Conservation (phyloP, 495 filamentous ascomycete genomes). For the Opeltia flavorubescens region DNA sequence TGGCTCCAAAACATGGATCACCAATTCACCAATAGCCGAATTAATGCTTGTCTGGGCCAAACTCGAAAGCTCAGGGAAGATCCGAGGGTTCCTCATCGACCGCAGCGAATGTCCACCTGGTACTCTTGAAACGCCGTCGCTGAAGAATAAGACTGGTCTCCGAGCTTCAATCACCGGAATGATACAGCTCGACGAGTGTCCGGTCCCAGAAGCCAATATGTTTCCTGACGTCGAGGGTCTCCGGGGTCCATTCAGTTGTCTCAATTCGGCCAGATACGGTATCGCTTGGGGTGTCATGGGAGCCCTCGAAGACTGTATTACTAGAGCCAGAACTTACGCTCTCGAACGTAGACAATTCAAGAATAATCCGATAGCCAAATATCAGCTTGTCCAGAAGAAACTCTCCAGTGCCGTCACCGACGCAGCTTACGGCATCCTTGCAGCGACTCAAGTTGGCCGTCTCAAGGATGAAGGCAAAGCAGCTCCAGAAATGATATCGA, state of each 20-base stretch:
- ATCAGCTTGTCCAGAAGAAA: slow-evolving; percentile 98
- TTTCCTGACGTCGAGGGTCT: slow-evolving; percentile 83
- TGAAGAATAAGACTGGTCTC: slow-evolving; percentile 92
- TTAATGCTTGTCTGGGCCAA: slow-evolving; percentile 92
- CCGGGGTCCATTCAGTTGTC: slow-evolving; percentile 77
- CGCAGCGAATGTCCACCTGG: slow-evolving; percentile 67
- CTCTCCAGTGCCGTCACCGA: slow-evolving; percentile 84
- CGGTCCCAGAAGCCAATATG: slow-evolving; percentile 85
- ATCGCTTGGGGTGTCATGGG: slow-evolving; percentile 92
- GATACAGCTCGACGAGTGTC: slow-evolving; percentile 88
- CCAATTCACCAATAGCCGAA: slow-evolving; percentile 90
- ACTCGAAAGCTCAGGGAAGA: slow-evolving; percentile 77
- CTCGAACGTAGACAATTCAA: slow-evolving; percentile 94
- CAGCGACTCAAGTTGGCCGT: slow-evolving; percentile 77
- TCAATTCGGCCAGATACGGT: slow-evolving; percentile 84
- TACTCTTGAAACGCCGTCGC: slow-evolving; percentile 76
- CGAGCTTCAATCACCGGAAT: slow-evolving; percentile 92
- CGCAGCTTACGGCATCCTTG: slow-evolving; percentile 74
- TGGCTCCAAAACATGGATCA: slow-evolving; percentile 97
- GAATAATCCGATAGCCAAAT: slow-evolving; percentile 87
- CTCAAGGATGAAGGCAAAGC: slow-evolving; percentile 82
- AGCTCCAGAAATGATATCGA: slow-evolving; percentile 93
- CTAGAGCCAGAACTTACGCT: slow-evolving; percentile 68
- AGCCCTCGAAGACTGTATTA: slow-evolving; percentile 81
- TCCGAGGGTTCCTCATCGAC: slow-evolving; percentile 87